A percentile compares a stretch with the other conserved stretches of the same genome.
These are phyloP conservation scores for Komagataella pastoris DNA, from an alignment of 805 yeast genomes.

Conservation along the genomic window DNA sequence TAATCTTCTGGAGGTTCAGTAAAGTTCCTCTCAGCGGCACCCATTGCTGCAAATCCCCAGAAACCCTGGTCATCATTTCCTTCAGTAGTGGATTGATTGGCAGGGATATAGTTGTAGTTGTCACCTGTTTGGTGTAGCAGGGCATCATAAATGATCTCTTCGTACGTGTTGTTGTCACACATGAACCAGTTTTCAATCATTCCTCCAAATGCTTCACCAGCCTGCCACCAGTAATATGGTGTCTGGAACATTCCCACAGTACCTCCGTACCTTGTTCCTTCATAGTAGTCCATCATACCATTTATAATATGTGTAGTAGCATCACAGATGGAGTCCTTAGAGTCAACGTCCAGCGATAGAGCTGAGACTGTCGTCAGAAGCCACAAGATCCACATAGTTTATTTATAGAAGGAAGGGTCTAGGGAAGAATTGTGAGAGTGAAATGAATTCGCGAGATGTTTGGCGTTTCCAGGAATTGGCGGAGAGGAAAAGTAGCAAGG, in stretches of 20 bases:
- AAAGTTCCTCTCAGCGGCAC: conserved; percentile 84
- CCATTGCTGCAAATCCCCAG: conserved; percentile 92
- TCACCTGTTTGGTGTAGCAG: conserved; percentile 63
- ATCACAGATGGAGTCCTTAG: conserved; percentile 27
- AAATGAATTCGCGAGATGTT: not conserved
- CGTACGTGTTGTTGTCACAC: conserved; percentile 60
- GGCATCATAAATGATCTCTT: conserved; percentile 42
- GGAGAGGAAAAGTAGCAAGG: not conserved
- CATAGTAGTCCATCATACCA: conserved; percentile 61
- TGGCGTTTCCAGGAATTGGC: not conserved
- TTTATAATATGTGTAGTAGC: conserved; percentile 38
- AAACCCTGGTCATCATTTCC: conserved; percentile 98
- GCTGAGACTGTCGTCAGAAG: not conserved
- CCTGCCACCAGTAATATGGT: conserved; percentile 99
- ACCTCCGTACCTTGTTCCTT: conserved; percentile 53
- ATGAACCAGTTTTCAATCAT: conserved; percentile 67
- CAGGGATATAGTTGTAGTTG: conserved; percentile 69
- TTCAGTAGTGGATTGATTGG: conserved; percentile 81
- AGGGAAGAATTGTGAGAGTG: not conserved
- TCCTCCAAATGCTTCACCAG: conserved; percentile 92
- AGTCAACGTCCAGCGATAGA: conserved; percentile 7
- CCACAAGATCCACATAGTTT: not conserved
- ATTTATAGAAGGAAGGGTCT: not conserved
- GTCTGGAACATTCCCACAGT: conserved; percentile 74
- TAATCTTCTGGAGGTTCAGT: conserved; percentile 45